Evolutionary conservation across 192 early-diverging fungal genomes (phyloP), one percentile per base, ranked within the genome.

Genomic region (Dimargaris cristalligena): DNA sequence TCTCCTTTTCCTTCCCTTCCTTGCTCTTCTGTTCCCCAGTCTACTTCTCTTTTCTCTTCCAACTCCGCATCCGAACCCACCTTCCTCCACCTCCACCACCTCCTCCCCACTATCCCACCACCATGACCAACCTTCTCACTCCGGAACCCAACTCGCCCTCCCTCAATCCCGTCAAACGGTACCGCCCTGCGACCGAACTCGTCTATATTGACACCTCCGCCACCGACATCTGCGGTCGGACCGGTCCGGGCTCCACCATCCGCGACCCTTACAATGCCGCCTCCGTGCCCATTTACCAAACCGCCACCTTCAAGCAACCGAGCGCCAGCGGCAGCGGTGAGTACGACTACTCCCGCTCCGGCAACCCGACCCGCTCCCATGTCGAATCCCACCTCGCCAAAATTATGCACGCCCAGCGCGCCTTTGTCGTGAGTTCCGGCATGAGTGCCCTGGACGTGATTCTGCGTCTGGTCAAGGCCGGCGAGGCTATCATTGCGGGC

Each of bases 391-490:
- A 98, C 64, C 74, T 98, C 34, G 91, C 91, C 41, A 94, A 94
- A 68, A 80, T 98, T 49, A 98, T 94, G 91, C 71, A 73, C 23
- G 92, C 90, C 18, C 82, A 81, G 58, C 75, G 89, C 28, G 85
- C 90, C 0, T 87, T 91, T 68, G 89, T 80, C 13, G 87, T 91
- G 2, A 83, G 85, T 33, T 88, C 84, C 44, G 94, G 94, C 23
- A 98, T 98, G 94, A 81, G 81, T 26, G 91, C 91, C 16, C 72
- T 98, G 49, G 94, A 98, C 74, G 86, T 91, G 4, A 89, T 97
- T 41, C 71, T 84, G 26, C 83, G 94, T 35, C 71, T 97, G 14
- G 90, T 92, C 35, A 83, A 85, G 67, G 60, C 77, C 6, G 92
- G 90, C 34, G 87, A 94, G 61, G 86, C 95, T 65, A 81, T 97